Base-by-base conservation (phyloP, 352 stramenopile species). In the Globisporangium uncinulatum region DNA sequence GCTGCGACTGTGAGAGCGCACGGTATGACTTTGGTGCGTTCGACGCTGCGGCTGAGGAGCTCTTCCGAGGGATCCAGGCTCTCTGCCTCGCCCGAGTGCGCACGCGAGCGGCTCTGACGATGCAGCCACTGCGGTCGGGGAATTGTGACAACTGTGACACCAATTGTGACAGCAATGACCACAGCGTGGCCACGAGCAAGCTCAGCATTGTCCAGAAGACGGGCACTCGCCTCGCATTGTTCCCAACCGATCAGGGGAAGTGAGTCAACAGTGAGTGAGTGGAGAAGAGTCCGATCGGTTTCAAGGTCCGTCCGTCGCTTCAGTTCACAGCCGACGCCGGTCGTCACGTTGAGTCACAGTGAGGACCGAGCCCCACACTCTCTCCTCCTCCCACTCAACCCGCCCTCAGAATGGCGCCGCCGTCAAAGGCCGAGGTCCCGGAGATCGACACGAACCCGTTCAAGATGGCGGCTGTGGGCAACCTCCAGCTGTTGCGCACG, bases 391-490 rank as follows among this genome's bases (percentile, higher is more conserved):
- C n/a, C n/a, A n/a, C n/a, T n/a, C n/a, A n/a, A n/a, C n/a, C n/a
- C n/a, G n/a, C n/a, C n/a, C n/a, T n/a, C n/a, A n/a, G n/a, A n/a
- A n/a, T n/a, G n/a, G n/a, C n/a, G n/a, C n/a, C n/a, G n/a, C 59
- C 54, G 46, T 50, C 56, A n/a, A 94, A 92, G 70, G 71, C 83
- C 50, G 79, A 95, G 63, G 58, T 89, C 52, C 79, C 81, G 0
- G 83, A 89, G 19, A 78, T 93, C 51, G 85, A 95, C 60, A 83
- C 71, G 31, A 93, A 95, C 46, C 85, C 81, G 45, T 93, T 89
- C 59, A 95, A 95, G 69, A 87, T 95, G 67, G 83, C 85, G 53
- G 66, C 79, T 15, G 79, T 90, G 15, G 85, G 85, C 21, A 92
- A 95, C 47, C 45, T 92, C 31, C 69, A 81, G 57, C 67, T 88